These are phyloP conservation scores for Fonsecaea pedrosoi DNA, from an alignment of 2,329 filamentous ascomycete species.

Conservation along the genomic window DNA sequence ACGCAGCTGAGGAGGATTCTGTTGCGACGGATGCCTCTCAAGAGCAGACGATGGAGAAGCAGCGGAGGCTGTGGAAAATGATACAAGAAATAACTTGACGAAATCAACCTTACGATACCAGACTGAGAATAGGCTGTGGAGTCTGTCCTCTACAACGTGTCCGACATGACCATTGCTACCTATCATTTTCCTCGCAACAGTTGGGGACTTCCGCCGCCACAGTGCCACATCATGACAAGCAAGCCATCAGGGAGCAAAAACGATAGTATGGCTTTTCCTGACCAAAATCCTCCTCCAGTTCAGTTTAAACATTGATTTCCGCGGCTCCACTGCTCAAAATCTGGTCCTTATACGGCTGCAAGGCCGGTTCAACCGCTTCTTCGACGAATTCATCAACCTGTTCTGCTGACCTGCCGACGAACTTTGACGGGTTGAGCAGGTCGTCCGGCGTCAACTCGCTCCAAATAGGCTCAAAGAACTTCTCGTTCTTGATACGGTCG, in stretches of 20 bases:
- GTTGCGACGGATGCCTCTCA: slow-evolving; percentile 30
- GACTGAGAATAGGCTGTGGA: background rate
- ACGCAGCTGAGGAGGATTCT: slow-evolving; percentile 16
- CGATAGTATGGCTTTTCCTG: background rate
- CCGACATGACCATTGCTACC: background rate
- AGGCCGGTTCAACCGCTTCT: slow-evolving; percentile 56
- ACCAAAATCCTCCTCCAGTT: background rate
- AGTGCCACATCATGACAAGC: background rate
- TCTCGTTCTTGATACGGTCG: slow-evolving; percentile 72
- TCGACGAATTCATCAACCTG: slow-evolving; percentile 61
- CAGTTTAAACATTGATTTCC: slow-evolving; percentile 49
- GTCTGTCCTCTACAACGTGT: background rate
- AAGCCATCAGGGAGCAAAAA: background rate
- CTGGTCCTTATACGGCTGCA: slow-evolving; percentile 55
- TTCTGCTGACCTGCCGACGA: slow-evolving; percentile 63
- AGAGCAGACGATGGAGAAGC: slow-evolving; percentile 43
- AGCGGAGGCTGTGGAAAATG: slow-evolving; percentile 49
- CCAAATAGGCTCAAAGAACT: slow-evolving; percentile 77
- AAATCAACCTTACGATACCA: background rate
- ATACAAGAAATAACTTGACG: slow-evolving; percentile 45
- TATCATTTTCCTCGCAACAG: background rate
- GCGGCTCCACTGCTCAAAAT: slow-evolving; percentile 48
- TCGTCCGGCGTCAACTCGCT: slow-evolving; percentile 66
- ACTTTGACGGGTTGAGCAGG: slow-evolving; percentile 69
- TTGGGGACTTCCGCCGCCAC: background rate